Percentiles rank a stretch among this genome's conserved stretches.
These are phyloP conservation scores for Ophiostoma perfectum DNA, from an alignment of 2,329 filamentous ascomycete species.

Conservation along the genomic window DNA sequence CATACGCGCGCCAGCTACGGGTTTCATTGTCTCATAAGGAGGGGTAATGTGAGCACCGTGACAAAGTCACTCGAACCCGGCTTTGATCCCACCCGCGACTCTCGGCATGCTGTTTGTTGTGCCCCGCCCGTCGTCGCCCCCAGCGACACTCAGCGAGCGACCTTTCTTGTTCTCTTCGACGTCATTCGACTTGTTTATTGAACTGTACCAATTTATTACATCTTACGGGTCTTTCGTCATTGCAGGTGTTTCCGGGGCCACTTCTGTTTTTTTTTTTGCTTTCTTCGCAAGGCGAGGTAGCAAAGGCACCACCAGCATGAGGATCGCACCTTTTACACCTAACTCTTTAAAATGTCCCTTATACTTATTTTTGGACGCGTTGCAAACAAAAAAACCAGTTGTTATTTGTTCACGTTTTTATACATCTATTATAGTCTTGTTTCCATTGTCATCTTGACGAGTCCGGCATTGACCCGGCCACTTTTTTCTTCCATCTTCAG, in stretches of 20 bases:
- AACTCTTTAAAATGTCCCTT: neutral
- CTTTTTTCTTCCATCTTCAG: neutral
- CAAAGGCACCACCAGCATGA: too few relatives aligned
- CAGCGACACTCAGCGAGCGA: neutral
- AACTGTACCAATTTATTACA: constrained; percentile 11
- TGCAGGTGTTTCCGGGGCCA: neutral
- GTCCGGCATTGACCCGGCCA: neutral
- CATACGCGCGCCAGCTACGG: too few relatives aligned
- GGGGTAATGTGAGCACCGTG: neutral
- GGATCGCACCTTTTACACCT: neutral
- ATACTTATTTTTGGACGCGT: neutral
- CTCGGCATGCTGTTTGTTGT: neutral
- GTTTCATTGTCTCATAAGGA: too few relatives aligned
- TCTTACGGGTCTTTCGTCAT: neutral
- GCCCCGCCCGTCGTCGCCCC: neutral
- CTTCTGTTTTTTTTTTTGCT: too few relatives aligned
- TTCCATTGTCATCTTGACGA: neutral
- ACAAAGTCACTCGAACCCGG: neutral
- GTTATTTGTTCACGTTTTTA: neutral
- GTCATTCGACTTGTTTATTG: constrained; percentile 9
- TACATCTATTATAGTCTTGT: neutral
- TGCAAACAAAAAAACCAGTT: constrained; percentile 11
- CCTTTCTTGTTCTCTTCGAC: constrained; percentile 11
- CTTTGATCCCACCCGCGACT: neutral
- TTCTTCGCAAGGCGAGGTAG: too few relatives aligned